Evolutionary conservation across 2,329 filamentous ascomycete species (phyloP).

Genomic region (Talaromyces pinophilus): DNA sequence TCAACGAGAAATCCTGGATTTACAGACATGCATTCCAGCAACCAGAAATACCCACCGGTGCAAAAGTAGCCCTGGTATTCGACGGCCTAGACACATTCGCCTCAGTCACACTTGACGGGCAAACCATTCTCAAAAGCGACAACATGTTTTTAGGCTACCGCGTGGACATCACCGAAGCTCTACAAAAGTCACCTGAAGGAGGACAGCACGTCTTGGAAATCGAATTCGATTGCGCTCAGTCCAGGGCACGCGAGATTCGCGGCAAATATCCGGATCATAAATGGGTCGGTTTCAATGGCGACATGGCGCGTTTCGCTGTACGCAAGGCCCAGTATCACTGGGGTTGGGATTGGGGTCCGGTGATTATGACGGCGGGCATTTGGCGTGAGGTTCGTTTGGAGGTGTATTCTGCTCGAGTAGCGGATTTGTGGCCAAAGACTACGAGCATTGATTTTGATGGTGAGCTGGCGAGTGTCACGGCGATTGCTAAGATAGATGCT

Average conservation of each 20-base stretch:
- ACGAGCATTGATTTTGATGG: constrained; percentile 46
- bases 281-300: constrained; percentile 52
- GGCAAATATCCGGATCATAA: constrained; percentile 47
- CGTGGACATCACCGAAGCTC: constrained; percentile 61
- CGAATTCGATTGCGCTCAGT: constrained; percentile 51
- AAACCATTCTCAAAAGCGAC: constrained; percentile 66
- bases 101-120: constrained; percentile 68
- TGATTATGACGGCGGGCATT: constrained; percentile 62
- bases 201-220: constrained; percentile 49
- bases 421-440: constrained; percentile 55
- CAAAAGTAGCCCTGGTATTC: constrained; percentile 60
- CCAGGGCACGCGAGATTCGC: constrained; percentile 47
- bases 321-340: constrained; percentile 68
- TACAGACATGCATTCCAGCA: constrained; percentile 11
- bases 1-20: constrained; percentile 35
- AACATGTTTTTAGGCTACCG: constrained; percentile 79
- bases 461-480: constrained; percentile 40
- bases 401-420: constrained; percentile 17
- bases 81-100: constrained; percentile 81
- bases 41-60: constrained; percentile 13
- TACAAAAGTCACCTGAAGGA: constrained; percentile 42
- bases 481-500: constrained; percentile 41
- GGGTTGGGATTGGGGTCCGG: constrained; percentile 72
- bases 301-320: constrained; percentile 50
- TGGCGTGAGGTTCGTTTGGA: constrained; percentile 62